Percentiles rank a stretch among this genome's conserved stretches.
These are phyloP conservation scores for Citrus maxima DNA, from an alignment of 345 rosid species.

Conservation along the genomic window DNA sequence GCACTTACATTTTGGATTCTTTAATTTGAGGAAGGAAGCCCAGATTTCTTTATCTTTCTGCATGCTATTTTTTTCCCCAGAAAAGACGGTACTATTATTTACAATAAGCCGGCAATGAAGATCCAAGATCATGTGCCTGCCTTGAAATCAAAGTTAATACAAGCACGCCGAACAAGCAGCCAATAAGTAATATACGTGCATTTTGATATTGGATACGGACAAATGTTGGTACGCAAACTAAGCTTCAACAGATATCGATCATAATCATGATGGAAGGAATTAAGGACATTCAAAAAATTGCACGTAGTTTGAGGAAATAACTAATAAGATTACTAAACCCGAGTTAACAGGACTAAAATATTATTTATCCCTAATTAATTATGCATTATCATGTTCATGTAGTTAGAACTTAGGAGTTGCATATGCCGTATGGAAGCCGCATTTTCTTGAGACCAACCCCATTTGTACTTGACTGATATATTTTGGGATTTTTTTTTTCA, in stretches of 20 bases:
- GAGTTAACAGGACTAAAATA: constrained; percentile 4
- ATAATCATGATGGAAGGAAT: constrained; percentile 12
- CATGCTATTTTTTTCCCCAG: constrained; percentile 2
- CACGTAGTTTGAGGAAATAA: not conserved
- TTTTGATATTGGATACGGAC: constrained; percentile 19
- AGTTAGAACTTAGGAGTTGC: constrained; percentile 11
- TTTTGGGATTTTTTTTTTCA: constrained; percentile 15
- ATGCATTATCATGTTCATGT: constrained; percentile 4
- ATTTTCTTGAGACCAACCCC: constrained; percentile 72
- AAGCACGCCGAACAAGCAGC: constrained; percentile 30
- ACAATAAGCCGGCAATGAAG: not conserved
- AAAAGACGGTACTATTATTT: constrained; percentile 3
- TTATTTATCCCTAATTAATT: not conserved
- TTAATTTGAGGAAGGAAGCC: not conserved
- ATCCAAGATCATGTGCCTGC: constrained; percentile 21
- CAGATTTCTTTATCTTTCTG: not conserved
- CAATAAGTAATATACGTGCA: not conserved
- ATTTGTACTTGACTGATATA: constrained; percentile 21
- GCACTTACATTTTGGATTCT: not conserved
- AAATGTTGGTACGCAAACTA: constrained; percentile 38
- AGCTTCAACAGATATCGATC: constrained; percentile 21
- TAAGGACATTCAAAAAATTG: constrained; percentile 15
- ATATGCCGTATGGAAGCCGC: constrained; percentile 49
- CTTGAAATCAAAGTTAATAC: constrained; percentile 6
- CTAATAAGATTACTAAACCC: constrained; percentile 3